phyloP scores from a whole-genome alignment of 2,329 filamentous ascomycete species.

The Endocalyx cinctus region DNA sequence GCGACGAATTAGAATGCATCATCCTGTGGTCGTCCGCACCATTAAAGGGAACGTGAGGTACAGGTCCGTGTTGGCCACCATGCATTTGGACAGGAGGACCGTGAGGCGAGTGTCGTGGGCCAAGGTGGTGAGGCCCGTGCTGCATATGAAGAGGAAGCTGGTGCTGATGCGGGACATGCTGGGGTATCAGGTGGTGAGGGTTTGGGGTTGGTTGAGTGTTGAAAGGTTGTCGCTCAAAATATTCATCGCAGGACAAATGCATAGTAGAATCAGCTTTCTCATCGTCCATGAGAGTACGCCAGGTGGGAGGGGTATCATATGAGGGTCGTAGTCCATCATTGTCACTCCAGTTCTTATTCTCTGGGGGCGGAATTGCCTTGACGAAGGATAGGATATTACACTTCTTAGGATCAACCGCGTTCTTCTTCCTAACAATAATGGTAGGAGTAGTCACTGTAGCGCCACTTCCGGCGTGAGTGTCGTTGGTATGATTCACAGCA shows the following conservation, averaged over 20 bases:
- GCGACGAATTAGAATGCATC: constrained; percentile 78
- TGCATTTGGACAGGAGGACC: constrained; percentile 77
- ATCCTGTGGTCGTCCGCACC: constrained; percentile 82
- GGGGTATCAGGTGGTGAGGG: constrained; percentile 63
- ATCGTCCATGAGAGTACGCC: constrained; percentile 68
- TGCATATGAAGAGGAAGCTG: constrained; percentile 81
- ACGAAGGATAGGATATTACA: constrained; percentile 51
- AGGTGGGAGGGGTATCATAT: constrained; percentile 80
- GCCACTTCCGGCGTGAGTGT: constrained; percentile 23
- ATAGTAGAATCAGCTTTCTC: constrained; percentile 65
- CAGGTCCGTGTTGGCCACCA: constrained; percentile 65
- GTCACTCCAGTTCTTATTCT: constrained; percentile 60
- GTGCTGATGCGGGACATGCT: constrained; percentile 70
- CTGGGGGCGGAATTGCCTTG: constrained; percentile 48
- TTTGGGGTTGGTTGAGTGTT: constrained; percentile 64
- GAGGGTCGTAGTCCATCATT: constrained; percentile 82
- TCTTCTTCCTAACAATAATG: constrained; percentile 68
- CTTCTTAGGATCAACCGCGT: constrained; percentile 67
- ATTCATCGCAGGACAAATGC: constrained; percentile 66
- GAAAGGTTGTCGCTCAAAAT: constrained; percentile 67
- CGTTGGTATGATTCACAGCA: constrained; percentile 46
- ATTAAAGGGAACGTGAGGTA: constrained; percentile 61
- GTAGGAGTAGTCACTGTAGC: constrained; percentile 28
- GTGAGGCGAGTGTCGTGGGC: constrained; percentile 66
- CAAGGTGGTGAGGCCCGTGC: constrained; percentile 63